Evolutionary conservation across 805 yeast species (phyloP).

Genomic region (Metschnikowia rubicola): DNA sequence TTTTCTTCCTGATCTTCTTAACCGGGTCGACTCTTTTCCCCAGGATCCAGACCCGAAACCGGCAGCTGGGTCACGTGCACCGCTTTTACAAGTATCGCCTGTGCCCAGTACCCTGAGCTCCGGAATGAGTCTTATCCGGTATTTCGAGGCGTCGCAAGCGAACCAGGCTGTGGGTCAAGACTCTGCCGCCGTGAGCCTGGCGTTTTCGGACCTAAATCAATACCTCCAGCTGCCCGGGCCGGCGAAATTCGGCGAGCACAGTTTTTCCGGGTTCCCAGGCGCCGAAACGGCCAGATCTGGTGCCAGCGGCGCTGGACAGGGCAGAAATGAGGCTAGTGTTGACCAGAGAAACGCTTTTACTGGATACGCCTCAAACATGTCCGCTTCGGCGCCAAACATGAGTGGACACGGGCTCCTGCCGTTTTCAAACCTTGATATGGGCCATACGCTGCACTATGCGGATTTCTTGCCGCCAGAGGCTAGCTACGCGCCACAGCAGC

Average conservation of each 20-base stretch:
- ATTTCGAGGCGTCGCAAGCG: conserved; percentile 4
- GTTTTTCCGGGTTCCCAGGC: too few species aligned
- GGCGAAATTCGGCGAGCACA: neutral
- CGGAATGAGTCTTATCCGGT: conserved; percentile 3
- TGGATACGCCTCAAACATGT: neutral
- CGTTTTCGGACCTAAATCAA: conserved; percentile 9
- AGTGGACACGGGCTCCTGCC: conserved; percentile 4
- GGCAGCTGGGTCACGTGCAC: conserved; percentile 5
- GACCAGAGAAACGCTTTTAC: too few species aligned
- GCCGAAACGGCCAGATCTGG: too few species aligned
- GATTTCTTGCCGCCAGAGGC: conserved; percentile 24
- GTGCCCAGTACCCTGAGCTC: conserved; percentile 1
- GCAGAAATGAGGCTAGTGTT: too few species aligned
- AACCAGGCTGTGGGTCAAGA: neutral
- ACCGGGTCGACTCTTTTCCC: conserved; percentile 15
- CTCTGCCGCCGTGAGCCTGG: neutral
- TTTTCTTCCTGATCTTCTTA: conserved; percentile 39
- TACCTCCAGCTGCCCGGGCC: conserved; percentile 3
- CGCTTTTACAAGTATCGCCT: conserved; percentile 4
- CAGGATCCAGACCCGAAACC: neutral
- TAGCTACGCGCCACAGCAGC: conserved; percentile 27
- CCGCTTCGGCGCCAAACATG: neutral
- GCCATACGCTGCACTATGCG: conserved; percentile 28
- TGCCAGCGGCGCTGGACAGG: too few species aligned
- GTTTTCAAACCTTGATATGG: conserved; percentile 9